Evolutionary conservation across 257 asterid species (phyloP).

Genomic region (Fraxinus quadrangulata): DNA sequence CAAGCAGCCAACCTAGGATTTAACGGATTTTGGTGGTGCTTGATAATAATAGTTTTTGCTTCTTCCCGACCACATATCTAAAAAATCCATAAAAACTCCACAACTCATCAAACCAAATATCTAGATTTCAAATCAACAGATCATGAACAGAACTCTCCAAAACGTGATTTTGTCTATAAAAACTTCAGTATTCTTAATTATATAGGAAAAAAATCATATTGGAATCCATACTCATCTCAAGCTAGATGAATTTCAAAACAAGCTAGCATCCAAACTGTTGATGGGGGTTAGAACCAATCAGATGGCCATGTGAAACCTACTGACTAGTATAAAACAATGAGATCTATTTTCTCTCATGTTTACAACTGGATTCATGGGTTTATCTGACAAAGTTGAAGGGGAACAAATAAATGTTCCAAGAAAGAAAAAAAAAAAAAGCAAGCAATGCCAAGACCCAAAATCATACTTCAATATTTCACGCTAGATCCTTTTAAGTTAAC

Average conservation of each 20-base stretch:
- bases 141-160: background rate
- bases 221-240: background rate
- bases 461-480: constrained; percentile 14
- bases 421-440: background rate
- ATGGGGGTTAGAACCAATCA: background rate
- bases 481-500: constrained; percentile 17
- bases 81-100: too few species aligned
- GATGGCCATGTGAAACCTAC: background rate
- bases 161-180: background rate
- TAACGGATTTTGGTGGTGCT: background rate
- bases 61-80: too few species aligned
- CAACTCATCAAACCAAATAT: background rate
- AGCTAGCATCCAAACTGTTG: background rate
- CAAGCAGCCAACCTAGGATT: background rate
- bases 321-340: background rate
- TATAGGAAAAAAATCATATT: background rate
- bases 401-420: background rate
- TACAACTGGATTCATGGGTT: background rate
- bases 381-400: background rate
- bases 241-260: background rate
- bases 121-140: background rate
- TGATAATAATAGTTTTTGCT: background rate
- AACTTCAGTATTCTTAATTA: background rate
- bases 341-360: background rate
- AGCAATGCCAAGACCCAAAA: background rate